phyloP scores from a whole-genome alignment of 2,329 filamentous ascomycete genomes.

The Trichoderma koningiopsis region DNA sequence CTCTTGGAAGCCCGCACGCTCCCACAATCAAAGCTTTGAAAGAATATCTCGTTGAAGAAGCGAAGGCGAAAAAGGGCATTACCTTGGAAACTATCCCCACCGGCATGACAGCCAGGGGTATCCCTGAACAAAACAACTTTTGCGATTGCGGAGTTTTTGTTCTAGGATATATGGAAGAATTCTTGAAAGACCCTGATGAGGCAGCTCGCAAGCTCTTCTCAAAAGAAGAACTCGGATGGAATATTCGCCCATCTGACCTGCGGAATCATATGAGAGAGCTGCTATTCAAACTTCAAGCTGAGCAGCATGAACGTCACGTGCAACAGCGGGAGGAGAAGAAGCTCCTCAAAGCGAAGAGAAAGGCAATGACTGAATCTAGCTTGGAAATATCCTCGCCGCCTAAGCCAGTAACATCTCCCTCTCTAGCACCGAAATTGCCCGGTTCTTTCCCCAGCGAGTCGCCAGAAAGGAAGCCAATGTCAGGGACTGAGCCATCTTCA shows the following conservation, averaged over 20 bases:
- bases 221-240: constrained; percentile 53
- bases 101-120: constrained; percentile 68
- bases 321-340: constrained; percentile 43
- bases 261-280: constrained; percentile 66
- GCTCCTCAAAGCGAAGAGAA: constrained; percentile 34
- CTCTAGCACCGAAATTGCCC: constrained; percentile 16
- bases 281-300: constrained; percentile 63
- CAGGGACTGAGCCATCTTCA: neutral
- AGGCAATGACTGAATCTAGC: constrained; percentile 14
- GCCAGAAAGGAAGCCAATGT: constrained; percentile 1
- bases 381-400: constrained; percentile 19
- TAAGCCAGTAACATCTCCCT: neutral
- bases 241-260: constrained; percentile 61
- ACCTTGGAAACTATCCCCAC: constrained; percentile 43
- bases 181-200: constrained; percentile 71
- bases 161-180: constrained; percentile 80
- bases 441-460: constrained; percentile 23
- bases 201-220: constrained; percentile 70
- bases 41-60: constrained; percentile 76
- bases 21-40: constrained; percentile 69
- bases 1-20: constrained; percentile 67
- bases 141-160: constrained; percentile 90
- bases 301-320: constrained; percentile 55
- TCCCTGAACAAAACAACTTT: constrained; percentile 80
- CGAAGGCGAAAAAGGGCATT: constrained; percentile 59